phyloP scores from a whole-genome alignment of 129 eudicot genomes.

The Rutidosis leptorrhynchoides region DNA sequence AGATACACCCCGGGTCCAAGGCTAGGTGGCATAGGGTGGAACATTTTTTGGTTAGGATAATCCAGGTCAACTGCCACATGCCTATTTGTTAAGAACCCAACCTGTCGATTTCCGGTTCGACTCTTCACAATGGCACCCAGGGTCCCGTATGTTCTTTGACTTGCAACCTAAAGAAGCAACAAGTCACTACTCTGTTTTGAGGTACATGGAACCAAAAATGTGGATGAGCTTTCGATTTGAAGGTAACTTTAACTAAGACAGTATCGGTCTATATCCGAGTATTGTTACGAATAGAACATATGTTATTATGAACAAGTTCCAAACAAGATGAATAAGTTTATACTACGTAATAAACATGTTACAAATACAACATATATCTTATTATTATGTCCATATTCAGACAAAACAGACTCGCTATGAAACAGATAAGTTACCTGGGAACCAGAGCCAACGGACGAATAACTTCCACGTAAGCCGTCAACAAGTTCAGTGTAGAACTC shows the following conservation, averaged over 20 bases:
- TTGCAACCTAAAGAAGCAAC: conserved; percentile 61
- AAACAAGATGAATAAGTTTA: background rate
- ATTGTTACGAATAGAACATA: too few relatives aligned
- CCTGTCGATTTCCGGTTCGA: conserved; percentile 72
- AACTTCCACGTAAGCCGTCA: conserved; percentile 80
- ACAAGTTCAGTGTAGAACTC: conserved; percentile 62
- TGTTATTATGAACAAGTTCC: background rate
- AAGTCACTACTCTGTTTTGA: conserved; percentile 19
- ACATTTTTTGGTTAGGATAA: conserved; percentile 82
- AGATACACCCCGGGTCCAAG: conserved; percentile 84
- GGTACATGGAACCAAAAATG: conserved; percentile 9
- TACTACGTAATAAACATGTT: too few relatives aligned
- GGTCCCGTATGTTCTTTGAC: conserved; percentile 76
- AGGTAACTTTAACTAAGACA: background rate
- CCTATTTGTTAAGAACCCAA: conserved; percentile 76
- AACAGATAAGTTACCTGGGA: conserved; percentile 61
- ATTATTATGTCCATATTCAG: background rate
- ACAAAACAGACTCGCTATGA: background rate
- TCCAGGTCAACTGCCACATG: conserved; percentile 87
- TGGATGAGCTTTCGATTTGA: conserved; percentile 11
- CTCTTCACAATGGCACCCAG: conserved; percentile 83
- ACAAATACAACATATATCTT: too few relatives aligned
- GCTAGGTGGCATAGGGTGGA: conserved; percentile 88
- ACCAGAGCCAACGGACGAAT: conserved; percentile 73
- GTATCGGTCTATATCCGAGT: background rate